These are phyloP conservation scores for Schizochytrium sp. DNA, from an alignment of 108 stramenopile species.

Conservation along the genomic window DNA sequence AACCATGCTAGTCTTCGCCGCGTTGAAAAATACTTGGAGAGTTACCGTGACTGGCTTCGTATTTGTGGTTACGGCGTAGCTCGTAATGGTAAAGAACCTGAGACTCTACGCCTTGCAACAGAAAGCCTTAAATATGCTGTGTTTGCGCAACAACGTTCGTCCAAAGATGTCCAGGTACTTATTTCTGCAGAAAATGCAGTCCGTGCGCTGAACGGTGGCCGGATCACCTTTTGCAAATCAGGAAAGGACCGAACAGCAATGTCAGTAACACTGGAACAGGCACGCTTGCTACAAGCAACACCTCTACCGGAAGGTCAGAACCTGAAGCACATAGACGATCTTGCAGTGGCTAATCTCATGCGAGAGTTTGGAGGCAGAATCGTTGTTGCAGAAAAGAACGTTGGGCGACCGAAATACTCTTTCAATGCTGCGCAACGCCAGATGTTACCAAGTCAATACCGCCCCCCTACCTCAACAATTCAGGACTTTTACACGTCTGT, in stretches of 20 bases:
- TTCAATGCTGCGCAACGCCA: slow-evolving; percentile 75
- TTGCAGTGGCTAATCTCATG: slow-evolving; percentile 60
- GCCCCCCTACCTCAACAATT: slow-evolving; percentile 69
- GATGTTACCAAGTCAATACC: slow-evolving; percentile 72
- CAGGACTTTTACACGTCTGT: slow-evolving; percentile 71
- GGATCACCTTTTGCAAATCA: slow-evolving; percentile 68
- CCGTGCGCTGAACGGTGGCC: slow-evolving; percentile 63
- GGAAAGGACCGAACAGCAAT: slow-evolving; percentile 71
- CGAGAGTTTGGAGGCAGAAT: slow-evolving; percentile 62
- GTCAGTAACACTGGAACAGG: slow-evolving; percentile 69
- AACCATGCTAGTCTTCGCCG: slow-evolving; percentile 14
- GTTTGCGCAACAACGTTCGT: slow-evolving; percentile 35
- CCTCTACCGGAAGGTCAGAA: neutral
- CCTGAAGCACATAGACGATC: neutral
- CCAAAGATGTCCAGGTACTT: slow-evolving; percentile 68
- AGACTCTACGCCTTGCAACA: neutral
- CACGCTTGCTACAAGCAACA: slow-evolving; percentile 57
- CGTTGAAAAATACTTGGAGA: neutral
- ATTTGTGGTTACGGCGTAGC: neutral
- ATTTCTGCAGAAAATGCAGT: slow-evolving; percentile 37
- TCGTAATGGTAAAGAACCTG: neutral
- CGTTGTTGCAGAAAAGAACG: slow-evolving; percentile 74
- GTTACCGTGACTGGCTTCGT: neutral
- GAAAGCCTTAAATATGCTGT: slow-evolving; percentile 33
- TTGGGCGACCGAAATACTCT: slow-evolving; percentile 73